Evolutionary conservation across 179 eudicot genomes (phyloP).

Genomic region (Beta corolliflora): DNA sequence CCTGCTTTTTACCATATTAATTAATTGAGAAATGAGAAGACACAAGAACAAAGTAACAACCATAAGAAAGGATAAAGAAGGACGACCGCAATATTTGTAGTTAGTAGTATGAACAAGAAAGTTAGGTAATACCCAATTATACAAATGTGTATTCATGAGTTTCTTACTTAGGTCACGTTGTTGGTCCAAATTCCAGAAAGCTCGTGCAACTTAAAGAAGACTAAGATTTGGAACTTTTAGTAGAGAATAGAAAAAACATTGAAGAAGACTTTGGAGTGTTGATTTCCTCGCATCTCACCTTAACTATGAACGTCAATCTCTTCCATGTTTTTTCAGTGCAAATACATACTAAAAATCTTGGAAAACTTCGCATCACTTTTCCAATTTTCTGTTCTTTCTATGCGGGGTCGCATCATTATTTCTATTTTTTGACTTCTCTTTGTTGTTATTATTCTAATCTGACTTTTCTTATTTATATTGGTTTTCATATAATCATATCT

Average conservation of each 20-base stretch:
- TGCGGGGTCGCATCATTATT: background rate
- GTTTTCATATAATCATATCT: background rate
- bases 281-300: too few relatives aligned
- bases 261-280: background rate
- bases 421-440: background rate
- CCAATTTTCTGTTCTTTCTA: background rate
- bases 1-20: too few relatives aligned
- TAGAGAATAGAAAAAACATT: background rate
- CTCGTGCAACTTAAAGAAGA: background rate
- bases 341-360: background rate
- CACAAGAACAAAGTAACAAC: background rate
- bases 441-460: too few relatives aligned
- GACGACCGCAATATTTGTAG: background rate
- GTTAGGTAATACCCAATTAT: background rate
- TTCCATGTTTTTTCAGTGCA: background rate
- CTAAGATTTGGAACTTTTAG: background rate
- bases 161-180: too few relatives aligned
- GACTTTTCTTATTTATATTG: background rate
- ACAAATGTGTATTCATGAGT: too few relatives aligned
- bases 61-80: too few relatives aligned
- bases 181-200: slow-evolving; percentile 1
- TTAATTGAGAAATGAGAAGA: too few relatives aligned
- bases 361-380: background rate
- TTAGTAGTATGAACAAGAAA: background rate
- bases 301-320: background rate